Evolutionary conservation across 495 filamentous ascomycete genomes (phyloP), one percentile per base, ranked within the genome.

Genomic region (Penicillium verhagenii): DNA sequence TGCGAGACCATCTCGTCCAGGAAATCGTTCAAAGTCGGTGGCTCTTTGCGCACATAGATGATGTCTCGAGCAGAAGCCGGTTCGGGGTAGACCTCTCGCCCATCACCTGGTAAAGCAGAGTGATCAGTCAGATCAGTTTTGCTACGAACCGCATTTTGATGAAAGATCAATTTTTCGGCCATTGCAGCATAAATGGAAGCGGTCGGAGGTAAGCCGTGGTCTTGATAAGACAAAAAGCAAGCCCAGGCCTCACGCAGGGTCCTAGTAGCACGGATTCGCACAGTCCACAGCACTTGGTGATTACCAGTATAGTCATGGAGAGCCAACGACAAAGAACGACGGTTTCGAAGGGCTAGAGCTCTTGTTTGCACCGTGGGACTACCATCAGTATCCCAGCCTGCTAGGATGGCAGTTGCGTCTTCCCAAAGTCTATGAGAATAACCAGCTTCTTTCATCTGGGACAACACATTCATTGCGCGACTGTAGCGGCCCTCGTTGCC

Each of bases 191-290:
- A 87, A 1, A 85, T 71, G 23, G 67, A 65, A 1, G 58, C 53
- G 42, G 59, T 69, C 3, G 67, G 63, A 25, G 64, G 58, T 39
- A 71, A 56, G 16, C 62, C 60, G 21, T 61, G 66, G 26, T 78
- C 69, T 56, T 81, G 73, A 42, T 74, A 84, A 0, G 81, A 75
- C 8, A 85, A 61, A 63, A 89, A 91, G 52, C 82, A 82, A 14
- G 79, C 80, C 88, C 88, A 91, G 10, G 87, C 88, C 71, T 91
- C 87, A 33, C 85, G 77, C 19, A 83, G 64, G 2, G 87, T 90
- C 18, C 87, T 74, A 6, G 87, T 91, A 10, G 86, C 78, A 26
- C 76, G 70, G 33, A 90, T 80, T 8, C 86, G 78, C 10, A 80
- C 83, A 26, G 72, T 77, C 87, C 87, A 90, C 2, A 81, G 57